Conservation (phyloP, 768 basidiomycete genomes). For the Hygrophoropsis aurantiaca region DNA sequence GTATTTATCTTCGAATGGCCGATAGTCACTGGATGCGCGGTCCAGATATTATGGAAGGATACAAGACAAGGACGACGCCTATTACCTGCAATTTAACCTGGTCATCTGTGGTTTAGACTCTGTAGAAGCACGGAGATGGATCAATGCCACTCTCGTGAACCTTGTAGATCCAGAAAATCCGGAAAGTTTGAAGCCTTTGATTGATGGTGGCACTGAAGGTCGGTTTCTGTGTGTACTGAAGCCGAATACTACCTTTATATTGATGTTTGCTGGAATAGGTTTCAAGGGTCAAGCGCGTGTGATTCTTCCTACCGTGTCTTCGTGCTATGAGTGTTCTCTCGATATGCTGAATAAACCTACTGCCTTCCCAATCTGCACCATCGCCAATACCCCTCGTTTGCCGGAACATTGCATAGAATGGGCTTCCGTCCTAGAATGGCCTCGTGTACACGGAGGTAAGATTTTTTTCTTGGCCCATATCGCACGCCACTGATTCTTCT, state of each 20-base stretch:
- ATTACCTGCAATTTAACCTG: conserved; percentile 95
- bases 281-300: conserved; percentile 99
- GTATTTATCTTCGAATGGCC: conserved; percentile 27
- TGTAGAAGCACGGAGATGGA: conserved; percentile 96
- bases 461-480: conserved; percentile 5
- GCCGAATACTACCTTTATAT: neutral
- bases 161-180: conserved; percentile 91
- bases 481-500: neutral
- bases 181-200: conserved; percentile 93
- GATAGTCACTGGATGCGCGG: conserved; percentile 10
- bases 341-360: conserved; percentile 99
- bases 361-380: conserved; percentile 97
- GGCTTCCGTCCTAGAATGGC: conserved; percentile 99
- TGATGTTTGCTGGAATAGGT: conserved; percentile 46
- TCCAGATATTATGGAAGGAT: conserved; percentile 93
- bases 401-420: conserved; percentile 99
- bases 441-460: conserved; percentile 84
- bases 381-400: conserved; percentile 96
- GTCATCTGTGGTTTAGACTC: conserved; percentile 98
- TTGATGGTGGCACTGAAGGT: conserved; percentile 99
- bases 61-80: conserved; percentile 93
- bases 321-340: conserved; percentile 97
- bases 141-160: conserved; percentile 95
- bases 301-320: conserved; percentile 91
- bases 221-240: conserved; percentile 5